Evolutionary conservation across 1,139 yeast species (phyloP), one percentile per base, ranked within the genome.

Genomic region (Groenewaldozyma sp.): DNA sequence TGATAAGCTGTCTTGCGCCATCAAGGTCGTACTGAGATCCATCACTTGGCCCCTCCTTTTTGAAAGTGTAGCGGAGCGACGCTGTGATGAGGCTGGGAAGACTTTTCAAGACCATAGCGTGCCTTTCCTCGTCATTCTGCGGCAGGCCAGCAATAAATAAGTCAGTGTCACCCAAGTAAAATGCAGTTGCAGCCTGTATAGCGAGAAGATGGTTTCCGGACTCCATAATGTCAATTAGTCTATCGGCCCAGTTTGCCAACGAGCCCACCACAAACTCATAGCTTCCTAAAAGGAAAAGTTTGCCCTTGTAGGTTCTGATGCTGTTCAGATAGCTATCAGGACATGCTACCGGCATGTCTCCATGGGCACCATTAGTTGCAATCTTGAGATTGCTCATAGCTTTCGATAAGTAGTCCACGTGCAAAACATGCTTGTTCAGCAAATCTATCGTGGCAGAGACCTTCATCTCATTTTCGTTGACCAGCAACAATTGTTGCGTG

Each of bases 161-260:
- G 39, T 73, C 74, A 0, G 74, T 72, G 2, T 63, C 59, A 19
- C 79, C 73, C 3, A 56, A 53, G 50, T 75, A 83, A 54, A 72
- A 81, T 11, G 62, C 61, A 36, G 73, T 65, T 0, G 82, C 80
- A 9, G 71, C 61, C 3, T 64, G 59, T 21, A 83, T 65, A 0
- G 93, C 91, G 2, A 60, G 63, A 10, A 71, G 59, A 43, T 77
- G 80, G 27, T 70, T 60, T 1, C 72, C 73, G 4, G 58, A 50
- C 7, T 73, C 63, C 45, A 83, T 63, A 11, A 74, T 57, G 11
- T 63, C 69, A 41, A 68, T 62, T 13, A 78, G 55, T 18, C 72
- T 63, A 51, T 82, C 93, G 0, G 87, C 86, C 95, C 95, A 84
- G 49, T 73, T 78, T 3, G 77, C 65, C 11, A 77, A 59, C 13